phyloP scores from a whole-genome alignment of 2,329 filamentous ascomycete species.

The Cladosporium sp. region DNA sequence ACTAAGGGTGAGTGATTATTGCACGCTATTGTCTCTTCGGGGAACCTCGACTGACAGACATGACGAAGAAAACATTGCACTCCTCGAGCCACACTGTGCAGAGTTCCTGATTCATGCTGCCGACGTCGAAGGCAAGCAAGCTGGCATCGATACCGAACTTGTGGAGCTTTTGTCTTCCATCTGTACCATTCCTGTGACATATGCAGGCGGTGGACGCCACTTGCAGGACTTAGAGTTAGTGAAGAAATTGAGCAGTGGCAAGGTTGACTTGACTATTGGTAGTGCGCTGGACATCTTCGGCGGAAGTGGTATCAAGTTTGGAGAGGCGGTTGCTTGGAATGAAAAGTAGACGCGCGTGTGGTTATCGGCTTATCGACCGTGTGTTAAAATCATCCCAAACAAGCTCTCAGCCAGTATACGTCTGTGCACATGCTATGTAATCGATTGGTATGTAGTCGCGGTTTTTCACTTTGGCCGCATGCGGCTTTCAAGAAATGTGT shows the following conservation, averaged over 20 bases:
- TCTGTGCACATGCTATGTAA: too few species aligned
- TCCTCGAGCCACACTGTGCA: conserved; percentile 85
- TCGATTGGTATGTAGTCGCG: too few species aligned
- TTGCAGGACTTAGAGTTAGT: conserved; percentile 80
- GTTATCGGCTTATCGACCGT: too few species aligned
- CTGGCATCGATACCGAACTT: conserved; percentile 82
- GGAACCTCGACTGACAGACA: background rate
- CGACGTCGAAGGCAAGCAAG: conserved; percentile 90
- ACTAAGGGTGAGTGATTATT: conserved; percentile 60
- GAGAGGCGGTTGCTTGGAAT: conserved; percentile 90
- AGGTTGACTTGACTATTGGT: conserved; percentile 90
- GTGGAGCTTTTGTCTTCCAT: conserved; percentile 73
- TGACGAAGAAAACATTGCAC: conserved; percentile 66
- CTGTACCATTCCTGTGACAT: conserved; percentile 91
- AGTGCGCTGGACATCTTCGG: conserved; percentile 96
- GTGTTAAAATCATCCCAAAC: too few species aligned
- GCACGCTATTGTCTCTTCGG: background rate
- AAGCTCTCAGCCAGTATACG: too few species aligned
- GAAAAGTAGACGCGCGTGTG: background rate
- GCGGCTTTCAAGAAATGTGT: too few species aligned
- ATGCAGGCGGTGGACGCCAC: conserved; percentile 86
- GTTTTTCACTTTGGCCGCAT: too few species aligned
- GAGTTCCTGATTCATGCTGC: conserved; percentile 97
- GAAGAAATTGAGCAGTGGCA: conserved; percentile 70
- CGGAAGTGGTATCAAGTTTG: conserved; percentile 77